Conservation (phyloP, 768 basidiomycete species). For the Boletus subparvulus region DNA sequence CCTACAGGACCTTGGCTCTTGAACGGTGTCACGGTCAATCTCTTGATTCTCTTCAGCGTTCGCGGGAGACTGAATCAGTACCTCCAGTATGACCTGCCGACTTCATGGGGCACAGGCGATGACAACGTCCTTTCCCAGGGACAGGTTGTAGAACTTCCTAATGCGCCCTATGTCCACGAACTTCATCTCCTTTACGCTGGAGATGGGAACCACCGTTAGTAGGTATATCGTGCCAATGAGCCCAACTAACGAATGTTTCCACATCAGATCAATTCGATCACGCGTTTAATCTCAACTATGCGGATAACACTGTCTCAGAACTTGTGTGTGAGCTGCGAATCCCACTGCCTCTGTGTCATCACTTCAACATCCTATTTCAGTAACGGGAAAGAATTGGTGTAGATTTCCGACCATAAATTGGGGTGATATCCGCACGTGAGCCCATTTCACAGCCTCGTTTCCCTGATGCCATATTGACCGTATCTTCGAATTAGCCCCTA, state of each 20-base stretch:
- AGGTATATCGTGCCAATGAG: not conserved
- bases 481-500: conserved; percentile 38
- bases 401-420: conserved; percentile 40
- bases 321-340: conserved; percentile 33
- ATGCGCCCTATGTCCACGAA: conserved; percentile 42
- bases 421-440: conserved; percentile 46
- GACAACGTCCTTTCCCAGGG: conserved; percentile 48
- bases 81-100: conserved; percentile 45
- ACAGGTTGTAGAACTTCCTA: conserved; percentile 38
- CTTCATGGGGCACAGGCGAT: conserved; percentile 37
- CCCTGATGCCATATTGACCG: not conserved
- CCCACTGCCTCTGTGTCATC: not conserved
- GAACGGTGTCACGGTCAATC: conserved; percentile 40
- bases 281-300: conserved; percentile 39
- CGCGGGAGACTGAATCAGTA: not conserved
- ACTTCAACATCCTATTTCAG: conserved; percentile 23
- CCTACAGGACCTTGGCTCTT: conserved; percentile 40
- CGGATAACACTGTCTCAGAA: conserved; percentile 34
- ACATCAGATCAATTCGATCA: conserved; percentile 33
- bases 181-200: conserved; percentile 50
- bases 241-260: not conserved
- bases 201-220: conserved; percentile 37
- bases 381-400: conserved; percentile 48
- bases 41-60: not conserved
- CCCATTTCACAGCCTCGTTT: not conserved